phyloP scores from a whole-genome alignment of 257 asterid species.

The Avicennia marina region DNA sequence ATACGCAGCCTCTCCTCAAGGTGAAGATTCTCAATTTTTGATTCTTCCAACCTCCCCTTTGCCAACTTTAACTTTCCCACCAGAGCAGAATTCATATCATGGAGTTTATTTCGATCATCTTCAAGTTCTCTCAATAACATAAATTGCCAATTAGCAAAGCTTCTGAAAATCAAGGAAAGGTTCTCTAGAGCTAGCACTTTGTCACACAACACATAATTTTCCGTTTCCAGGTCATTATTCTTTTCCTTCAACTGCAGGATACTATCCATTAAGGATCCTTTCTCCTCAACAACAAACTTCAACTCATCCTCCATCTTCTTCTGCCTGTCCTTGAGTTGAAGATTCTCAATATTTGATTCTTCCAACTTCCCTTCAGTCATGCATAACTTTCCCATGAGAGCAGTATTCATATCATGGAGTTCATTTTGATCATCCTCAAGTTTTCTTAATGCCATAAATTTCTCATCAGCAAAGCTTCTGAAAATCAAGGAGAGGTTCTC shows the following conservation, averaged over 20 bases:
- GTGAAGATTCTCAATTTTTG: conserved; percentile 34
- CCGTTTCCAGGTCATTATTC: conserved; percentile 48
- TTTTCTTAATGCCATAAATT: conserved; percentile 36
- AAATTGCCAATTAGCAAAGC: conserved; percentile 45
- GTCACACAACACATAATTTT: conserved; percentile 36
- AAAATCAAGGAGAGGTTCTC: conserved; percentile 50
- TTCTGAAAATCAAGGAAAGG: conserved; percentile 49
- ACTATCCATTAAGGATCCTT: conserved; percentile 35
- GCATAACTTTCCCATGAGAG: conserved; percentile 41
- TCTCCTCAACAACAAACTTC: conserved; percentile 22
- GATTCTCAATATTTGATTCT: conserved; percentile 40
- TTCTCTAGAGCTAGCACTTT: conserved; percentile 50
- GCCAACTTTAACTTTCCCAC: conserved; percentile 39
- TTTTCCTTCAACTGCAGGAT: conserved; percentile 42
- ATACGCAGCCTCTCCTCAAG: conserved; percentile 28
- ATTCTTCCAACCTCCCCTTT: conserved; percentile 47
- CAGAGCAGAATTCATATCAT: conserved; percentile 35
- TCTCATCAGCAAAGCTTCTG: conserved; percentile 49
- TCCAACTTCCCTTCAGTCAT: conserved; percentile 41
- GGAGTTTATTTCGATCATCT: conserved; percentile 35
- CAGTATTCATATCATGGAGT: conserved; percentile 36
- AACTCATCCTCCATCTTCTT: conserved; percentile 30
- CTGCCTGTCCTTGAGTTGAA: conserved; percentile 23
- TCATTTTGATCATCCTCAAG: conserved; percentile 36
- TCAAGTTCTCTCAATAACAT: conserved; percentile 40